Percentiles rank a stretch among this genome's conserved stretches.
Evolutionary conservation across 192 early-diverging fungal species (phyloP).

Genomic region (Cetraspora pellucida): DNA sequence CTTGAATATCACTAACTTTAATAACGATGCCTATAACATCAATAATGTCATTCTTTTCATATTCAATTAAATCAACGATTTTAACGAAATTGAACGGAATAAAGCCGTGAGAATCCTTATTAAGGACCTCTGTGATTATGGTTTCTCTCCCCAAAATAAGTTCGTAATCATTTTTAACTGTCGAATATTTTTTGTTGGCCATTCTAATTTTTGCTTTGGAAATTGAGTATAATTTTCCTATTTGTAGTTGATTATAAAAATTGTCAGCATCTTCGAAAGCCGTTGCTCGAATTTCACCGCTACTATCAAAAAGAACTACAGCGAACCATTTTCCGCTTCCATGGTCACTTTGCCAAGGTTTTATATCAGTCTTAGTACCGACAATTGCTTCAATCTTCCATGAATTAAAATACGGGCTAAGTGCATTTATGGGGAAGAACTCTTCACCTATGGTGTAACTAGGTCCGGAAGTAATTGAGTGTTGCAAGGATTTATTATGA

Average conservation of each 20-base stretch:
- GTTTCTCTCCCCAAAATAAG: constrained; percentile 76
- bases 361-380: constrained; percentile 81
- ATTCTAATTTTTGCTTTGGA: constrained; percentile 77
- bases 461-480: too few relatives aligned
- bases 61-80: constrained; percentile 64
- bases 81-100: constrained; percentile 65
- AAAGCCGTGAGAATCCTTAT: neutral
- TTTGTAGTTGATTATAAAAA: constrained; percentile 77
- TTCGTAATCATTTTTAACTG: constrained; percentile 90
- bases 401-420: constrained; percentile 89
- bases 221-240: constrained; percentile 81
- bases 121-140: constrained; percentile 53
- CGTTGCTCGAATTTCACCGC: constrained; percentile 91
- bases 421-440: constrained; percentile 65
- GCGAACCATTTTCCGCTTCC: constrained; percentile 85
- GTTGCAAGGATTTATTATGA: too few relatives aligned
- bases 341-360: constrained; percentile 73
- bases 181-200: constrained; percentile 84
- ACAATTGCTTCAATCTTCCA: constrained; percentile 96
- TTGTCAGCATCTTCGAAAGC: constrained; percentile 87
- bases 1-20: constrained; percentile 54
- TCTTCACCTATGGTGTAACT: neutral
- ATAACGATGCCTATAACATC: constrained; percentile 85
- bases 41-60: constrained; percentile 69
- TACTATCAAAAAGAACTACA: constrained; percentile 84